Percentiles rank a stretch among this genome's conserved stretches.
These are phyloP conservation scores for Monilinia vaccinii-corymbosi DNA, from an alignment of 2,329 filamentous ascomycete genomes.

Conservation along the genomic window DNA sequence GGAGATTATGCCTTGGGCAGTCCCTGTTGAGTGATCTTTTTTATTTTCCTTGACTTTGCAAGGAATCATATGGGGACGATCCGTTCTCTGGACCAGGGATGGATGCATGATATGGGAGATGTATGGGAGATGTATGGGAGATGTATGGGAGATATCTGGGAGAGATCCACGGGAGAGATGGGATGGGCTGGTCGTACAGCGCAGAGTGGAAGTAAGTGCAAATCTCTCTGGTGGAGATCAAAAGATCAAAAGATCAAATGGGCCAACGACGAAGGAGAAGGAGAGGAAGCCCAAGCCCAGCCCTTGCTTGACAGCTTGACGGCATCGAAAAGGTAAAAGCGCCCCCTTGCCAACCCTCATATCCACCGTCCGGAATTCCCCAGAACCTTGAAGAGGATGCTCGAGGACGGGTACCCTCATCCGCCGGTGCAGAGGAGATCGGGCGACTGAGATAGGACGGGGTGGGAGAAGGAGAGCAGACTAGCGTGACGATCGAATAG, in stretches of 20 bases:
- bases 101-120: too few relatives aligned
- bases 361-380: slow-evolving; percentile 8
- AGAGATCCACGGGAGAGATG: slow-evolving; percentile 3
- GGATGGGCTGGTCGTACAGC: slow-evolving; percentile 5
- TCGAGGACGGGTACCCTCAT: too few relatives aligned
- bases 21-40: background rate
- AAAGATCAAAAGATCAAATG: too few relatives aligned
- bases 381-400: slow-evolving; percentile 1
- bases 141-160: too few relatives aligned
- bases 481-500: background rate
- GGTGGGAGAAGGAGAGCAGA: background rate
- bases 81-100: slow-evolving; percentile 4
- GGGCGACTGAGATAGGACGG: background rate
- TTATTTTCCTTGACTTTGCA: slow-evolving; percentile 4
- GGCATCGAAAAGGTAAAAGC: too few relatives aligned
- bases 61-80: slow-evolving; percentile 7
- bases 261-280: too few relatives aligned
- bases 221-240: too few relatives aligned
- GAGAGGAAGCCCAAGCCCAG: too few relatives aligned
- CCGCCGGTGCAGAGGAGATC: background rate
- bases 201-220: too few relatives aligned
- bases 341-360: background rate
- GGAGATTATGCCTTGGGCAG: slow-evolving; percentile 1
- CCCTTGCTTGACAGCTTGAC: too few relatives aligned
- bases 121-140: too few relatives aligned